Evolutionary conservation across 139 green algal genomes (phyloP), one percentile per base, ranked within the genome.

Genomic region (Haematococcus sp.): DNA sequence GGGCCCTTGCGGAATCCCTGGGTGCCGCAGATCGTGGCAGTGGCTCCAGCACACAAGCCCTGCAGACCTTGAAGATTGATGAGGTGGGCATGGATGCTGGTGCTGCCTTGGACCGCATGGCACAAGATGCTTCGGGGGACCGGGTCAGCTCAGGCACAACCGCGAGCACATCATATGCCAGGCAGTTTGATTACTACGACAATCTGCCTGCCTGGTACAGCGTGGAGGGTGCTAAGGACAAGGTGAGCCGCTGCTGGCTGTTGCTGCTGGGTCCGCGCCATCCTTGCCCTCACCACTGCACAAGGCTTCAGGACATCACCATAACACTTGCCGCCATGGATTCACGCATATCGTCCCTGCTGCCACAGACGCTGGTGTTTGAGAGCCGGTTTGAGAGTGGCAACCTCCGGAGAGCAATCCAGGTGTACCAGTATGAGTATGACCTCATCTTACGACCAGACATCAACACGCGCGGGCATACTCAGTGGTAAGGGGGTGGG

Each of bases 311-410:
- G 56, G 40, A 0, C 52, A 40, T 58, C 32, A 27, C 33, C 61
- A 27, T 17, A n/a, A n/a, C n/a, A n/a, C n/a, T n/a, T n/a, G n/a
- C n/a, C n/a, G n/a, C n/a, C n/a, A n/a, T n/a, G n/a, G n/a, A n/a
- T n/a, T n/a, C n/a, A n/a, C n/a, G n/a, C n/a, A n/a, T n/a, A n/a
- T n/a, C n/a, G n/a, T n/a, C 35, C 25, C 28, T 32, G 40, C 69
- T 77, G 70, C 63, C 63, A 30, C 49, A 58, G 31, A 92, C 87
- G 22, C 80, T 94, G 5, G 77, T 87, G 16, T 94, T 94, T 76
- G 86, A 93, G 75, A 88, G 81, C 58, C 77, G 88, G 2, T 94
- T 91, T 76, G 88, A 94, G 74, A 83, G 81, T 64, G 89, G 88
- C 56, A 94, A 94, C 78, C 77, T 94, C 31, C 59, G 87, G 15